phyloP scores from a whole-genome alignment of 495 filamentous ascomycete species.

The Letharia columbiana region DNA sequence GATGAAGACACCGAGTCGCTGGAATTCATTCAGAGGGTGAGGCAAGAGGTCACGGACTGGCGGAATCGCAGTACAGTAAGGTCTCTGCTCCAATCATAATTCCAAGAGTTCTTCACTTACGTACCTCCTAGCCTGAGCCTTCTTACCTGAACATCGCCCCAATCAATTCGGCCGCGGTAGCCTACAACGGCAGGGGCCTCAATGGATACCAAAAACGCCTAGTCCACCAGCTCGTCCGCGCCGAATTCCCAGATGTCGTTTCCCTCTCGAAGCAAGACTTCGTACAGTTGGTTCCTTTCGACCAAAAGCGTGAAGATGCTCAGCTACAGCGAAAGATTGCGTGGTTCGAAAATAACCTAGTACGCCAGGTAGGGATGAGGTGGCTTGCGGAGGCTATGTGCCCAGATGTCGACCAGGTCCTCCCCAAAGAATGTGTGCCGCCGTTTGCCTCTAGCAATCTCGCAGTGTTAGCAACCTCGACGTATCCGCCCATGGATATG shows the following conservation, averaged over 20 bases:
- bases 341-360: slow-evolving; percentile 36
- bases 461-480: slow-evolving; percentile 33
- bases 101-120: background rate
- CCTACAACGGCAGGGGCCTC: slow-evolving; percentile 23
- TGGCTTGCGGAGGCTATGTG: slow-evolving; percentile 62
- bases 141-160: slow-evolving; percentile 35
- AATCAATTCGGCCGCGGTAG: slow-evolving; percentile 13
- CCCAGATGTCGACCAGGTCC: slow-evolving; percentile 12
- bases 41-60: slow-evolving; percentile 45
- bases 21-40: slow-evolving; percentile 45
- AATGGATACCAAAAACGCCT: slow-evolving; percentile 53
- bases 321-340: slow-evolving; percentile 33
- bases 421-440: background rate
- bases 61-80: slow-evolving; percentile 17
- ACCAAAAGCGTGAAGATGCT: slow-evolving; percentile 41
- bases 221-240: slow-evolving; percentile 58
- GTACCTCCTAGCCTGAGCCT: slow-evolving; percentile 25
- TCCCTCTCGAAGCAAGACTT: slow-evolving; percentile 39
- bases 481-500: slow-evolving; percentile 1
- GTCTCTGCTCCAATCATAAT: background rate
- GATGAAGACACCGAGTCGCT: slow-evolving; percentile 45
- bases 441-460: slow-evolving; percentile 44
- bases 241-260: slow-evolving; percentile 51
- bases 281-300: slow-evolving; percentile 44
- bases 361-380: slow-evolving; percentile 51